Evolutionary conservation across 768 basidiomycete genomes (phyloP), one percentile per base, ranked within the genome.

Genomic region (Tulasnella sp.): DNA sequence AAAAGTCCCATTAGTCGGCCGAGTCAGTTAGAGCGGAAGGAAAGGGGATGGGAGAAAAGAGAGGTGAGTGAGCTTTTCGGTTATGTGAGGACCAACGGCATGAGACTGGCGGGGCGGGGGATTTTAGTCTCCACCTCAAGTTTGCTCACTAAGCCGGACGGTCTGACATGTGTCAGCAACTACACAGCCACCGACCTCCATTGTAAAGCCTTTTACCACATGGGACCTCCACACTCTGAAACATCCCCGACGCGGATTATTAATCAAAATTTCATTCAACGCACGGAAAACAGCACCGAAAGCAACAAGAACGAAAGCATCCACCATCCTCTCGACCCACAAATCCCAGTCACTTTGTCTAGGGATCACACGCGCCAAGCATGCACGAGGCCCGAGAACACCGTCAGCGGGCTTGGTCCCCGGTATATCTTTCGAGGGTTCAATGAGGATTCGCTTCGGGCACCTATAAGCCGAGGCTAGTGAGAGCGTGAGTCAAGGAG

Each of bases 1-100:
- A 99, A 87, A 76, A 99, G 90, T 78, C 98, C 98, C 97, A 99
- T 99, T 80, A 44, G 48, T 42, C 64, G 64, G 37, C 31, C 64
- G 64, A 75, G 74, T 75, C 74, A 75, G 74, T 44, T 11, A 50
- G 40, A 20, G n/a, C 16, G 40, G 74, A n/a, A 22, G 40, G 31
- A 22, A 44, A 42, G 11, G 74, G 74, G 40, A 28, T 12, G 48
- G 11, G 40, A 75, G 74, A 46, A 46, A 46, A 46, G 4, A 46
- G 12, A 18, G 16, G 18, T 18, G 46, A 44, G 74, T 34, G 74
- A 2, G 73, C 9, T 18, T 28, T 8, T 12, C 24, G 73, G 73
- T 41, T 74, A 9, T n/a, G 73, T 22, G 44, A 40, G 74, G 12
- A 75, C 24, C 2, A 20, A 42, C n/a, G 41, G 72, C 18, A 12